Base-by-base conservation (phyloP, 2,329 filamentous ascomycete genomes). In the Penicillium concentricum region DNA sequence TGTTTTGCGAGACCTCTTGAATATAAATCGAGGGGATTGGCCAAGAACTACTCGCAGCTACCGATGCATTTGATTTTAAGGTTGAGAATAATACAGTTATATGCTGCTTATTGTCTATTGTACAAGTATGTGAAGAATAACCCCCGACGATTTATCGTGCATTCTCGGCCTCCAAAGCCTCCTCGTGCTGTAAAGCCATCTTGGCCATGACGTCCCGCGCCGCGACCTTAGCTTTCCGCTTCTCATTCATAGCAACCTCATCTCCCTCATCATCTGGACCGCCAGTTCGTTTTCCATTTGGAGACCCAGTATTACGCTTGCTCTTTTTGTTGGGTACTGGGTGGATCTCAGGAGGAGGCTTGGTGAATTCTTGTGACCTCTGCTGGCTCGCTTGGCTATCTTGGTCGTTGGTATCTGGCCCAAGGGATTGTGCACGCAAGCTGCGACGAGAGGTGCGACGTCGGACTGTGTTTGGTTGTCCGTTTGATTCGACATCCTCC, bases 111-210 rank as follows among this genome's bases (percentile, higher is more conserved):
- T 46, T 46, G 7, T 18, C 34, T 47, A 42, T 35, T 48, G 35
- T 54, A 54, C 51, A 54, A 41, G 12, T 41, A 34, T 39, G 18
- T 43, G 49, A 12, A 45, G 16, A 15, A 35, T 18, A 38, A 15
- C 7, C 22, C 6, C 8, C 20, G 4, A 16, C 5, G 7, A 39
- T 32, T 41, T 46, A 71, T 50, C 62, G 61, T 16, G 54, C 46
- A 15, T 65, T 63, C 13, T 70, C 69, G 1, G 63, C 68, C 44
- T 73, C 73, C 70, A 75, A 71, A 10, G 70, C 70, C 55, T 76
- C 74, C 54, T 76, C 74, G 7, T 72, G 71, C 54, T 75, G 69
- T 70, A 76, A 73, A 10, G 71, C 72, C 46, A 72, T 56, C 39
- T 68, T 70, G 22, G 66, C 70, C 65, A 75, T 64, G 16, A 59